Evolutionary conservation across 2,329 filamentous ascomycete genomes (phyloP).

Genomic region (Calonectria naviculata): DNA sequence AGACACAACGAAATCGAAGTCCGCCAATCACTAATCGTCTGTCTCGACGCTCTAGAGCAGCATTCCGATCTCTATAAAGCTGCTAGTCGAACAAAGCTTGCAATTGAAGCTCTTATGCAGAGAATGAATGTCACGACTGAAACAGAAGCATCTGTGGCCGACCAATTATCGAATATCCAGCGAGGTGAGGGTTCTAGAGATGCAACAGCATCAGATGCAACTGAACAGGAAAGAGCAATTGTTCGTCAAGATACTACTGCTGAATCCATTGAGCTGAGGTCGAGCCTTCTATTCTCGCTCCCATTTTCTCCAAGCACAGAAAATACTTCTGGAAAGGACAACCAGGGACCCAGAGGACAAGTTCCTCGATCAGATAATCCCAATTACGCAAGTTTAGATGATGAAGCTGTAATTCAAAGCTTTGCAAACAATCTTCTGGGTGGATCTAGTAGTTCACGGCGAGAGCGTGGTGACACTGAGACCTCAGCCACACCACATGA

Average conservation of each 20-base stretch:
- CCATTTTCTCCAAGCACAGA: not conserved
- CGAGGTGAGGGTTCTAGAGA: not conserved
- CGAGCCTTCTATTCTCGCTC: not conserved
- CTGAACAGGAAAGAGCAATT: no score
- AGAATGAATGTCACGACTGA: not conserved
- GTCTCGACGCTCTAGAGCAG: not conserved
- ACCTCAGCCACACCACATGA: not conserved
- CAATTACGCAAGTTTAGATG: not conserved
- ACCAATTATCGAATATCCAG: not conserved
- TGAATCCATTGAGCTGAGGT: not conserved
- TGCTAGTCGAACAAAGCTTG: not conserved
- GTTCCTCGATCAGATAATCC: no score
- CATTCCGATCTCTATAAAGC: not conserved
- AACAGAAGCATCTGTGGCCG: not conserved
- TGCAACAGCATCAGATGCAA: no score
- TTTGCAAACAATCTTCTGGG: not conserved
- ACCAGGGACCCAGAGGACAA: no score
- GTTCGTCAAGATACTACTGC: no score
- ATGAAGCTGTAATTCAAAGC: slow-evolving; percentile 1
- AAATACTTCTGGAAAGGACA: no score
- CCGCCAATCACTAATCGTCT: not conserved
- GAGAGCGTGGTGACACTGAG: not conserved
- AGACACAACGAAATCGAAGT: not conserved
- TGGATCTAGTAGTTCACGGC: not conserved
- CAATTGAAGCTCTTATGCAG: not conserved